These are phyloP conservation scores for Diaporthe sp. DNA, from an alignment of 2,329 filamentous ascomycete genomes.

Conservation along the genomic window DNA sequence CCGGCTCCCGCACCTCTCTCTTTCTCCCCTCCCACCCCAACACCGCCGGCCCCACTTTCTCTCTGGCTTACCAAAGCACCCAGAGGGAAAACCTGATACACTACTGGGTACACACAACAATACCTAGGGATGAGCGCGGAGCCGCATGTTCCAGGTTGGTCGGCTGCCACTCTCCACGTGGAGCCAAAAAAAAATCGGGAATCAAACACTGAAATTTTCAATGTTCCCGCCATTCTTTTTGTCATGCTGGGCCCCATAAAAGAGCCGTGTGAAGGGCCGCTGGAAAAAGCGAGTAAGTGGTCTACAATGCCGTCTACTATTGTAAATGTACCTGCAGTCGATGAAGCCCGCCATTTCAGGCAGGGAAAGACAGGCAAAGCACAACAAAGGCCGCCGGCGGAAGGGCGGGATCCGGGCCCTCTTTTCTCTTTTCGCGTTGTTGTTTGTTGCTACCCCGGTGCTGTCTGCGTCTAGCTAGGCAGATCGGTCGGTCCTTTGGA, in stretches of 20 bases:
- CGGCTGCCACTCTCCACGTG: background rate
- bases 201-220: slow-evolving; percentile 10
- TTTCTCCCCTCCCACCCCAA: background rate
- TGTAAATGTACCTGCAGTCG: background rate
- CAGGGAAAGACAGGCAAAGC: background rate
- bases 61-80: slow-evolving; percentile 15
- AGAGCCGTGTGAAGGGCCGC: slow-evolving; percentile 27
- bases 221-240: background rate
- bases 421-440: background rate
- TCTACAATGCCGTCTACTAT: too few relatives aligned
- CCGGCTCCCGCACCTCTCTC: background rate
- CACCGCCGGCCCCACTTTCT: background rate
- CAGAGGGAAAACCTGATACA: background rate
- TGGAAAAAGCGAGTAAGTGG: slow-evolving; percentile 6
- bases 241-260: slow-evolving; percentile 3
- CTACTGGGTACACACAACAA: background rate
- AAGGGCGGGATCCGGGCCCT: slow-evolving; percentile 16
- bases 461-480: background rate
- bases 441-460: background rate
- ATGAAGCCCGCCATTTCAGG: background rate
- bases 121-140: slow-evolving; percentile 21
- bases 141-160: slow-evolving; percentile 29
- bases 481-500: background rate
- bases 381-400: background rate
- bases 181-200: slow-evolving; percentile 4